A percentile compares a stretch with the other conserved stretches of the same genome.
Evolutionary conservation across 2,329 filamentous ascomycete species (phyloP).

Genomic region (Trichoderma sp.): DNA sequence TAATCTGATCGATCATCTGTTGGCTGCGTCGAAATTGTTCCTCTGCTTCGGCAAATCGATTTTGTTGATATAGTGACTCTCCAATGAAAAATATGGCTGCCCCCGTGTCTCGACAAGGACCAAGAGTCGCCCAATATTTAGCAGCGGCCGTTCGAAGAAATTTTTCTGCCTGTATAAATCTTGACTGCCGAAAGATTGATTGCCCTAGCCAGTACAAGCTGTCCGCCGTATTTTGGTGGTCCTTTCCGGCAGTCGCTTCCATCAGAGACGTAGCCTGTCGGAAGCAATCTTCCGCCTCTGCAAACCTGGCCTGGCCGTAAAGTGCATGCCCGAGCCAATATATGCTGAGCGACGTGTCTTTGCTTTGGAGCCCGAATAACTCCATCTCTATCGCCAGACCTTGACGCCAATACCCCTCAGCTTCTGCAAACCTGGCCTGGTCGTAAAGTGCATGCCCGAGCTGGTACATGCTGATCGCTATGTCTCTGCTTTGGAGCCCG

Average conservation of each 20-base stretch:
- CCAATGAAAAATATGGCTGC: no score
- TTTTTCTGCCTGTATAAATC: neutral
- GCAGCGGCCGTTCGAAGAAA: neutral
- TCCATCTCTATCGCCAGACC: neutral
- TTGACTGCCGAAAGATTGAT: neutral
- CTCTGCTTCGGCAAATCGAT: neutral
- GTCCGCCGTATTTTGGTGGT: neutral
- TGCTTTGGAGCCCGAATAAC: neutral
- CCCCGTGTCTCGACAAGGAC: no score
- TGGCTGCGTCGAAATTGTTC: neutral
- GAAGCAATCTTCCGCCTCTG: neutral
- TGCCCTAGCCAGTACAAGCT: neutral
- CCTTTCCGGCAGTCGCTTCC: neutral
- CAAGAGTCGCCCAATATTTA: neutral
- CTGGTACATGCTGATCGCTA: neutral
- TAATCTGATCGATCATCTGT: neutral
- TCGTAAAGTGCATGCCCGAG: neutral
- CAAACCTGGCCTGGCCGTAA: no score
- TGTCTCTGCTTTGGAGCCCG: neutral
- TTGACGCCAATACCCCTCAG: neutral
- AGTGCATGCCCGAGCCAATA: neutral
- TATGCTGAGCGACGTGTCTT: neutral
- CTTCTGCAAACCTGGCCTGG: neutral
- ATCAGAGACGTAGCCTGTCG: neutral
- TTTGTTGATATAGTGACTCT: neutral